Base-by-base conservation (phyloP, 345 rosid genomes). In the Melaleuca alternifolia region DNA sequence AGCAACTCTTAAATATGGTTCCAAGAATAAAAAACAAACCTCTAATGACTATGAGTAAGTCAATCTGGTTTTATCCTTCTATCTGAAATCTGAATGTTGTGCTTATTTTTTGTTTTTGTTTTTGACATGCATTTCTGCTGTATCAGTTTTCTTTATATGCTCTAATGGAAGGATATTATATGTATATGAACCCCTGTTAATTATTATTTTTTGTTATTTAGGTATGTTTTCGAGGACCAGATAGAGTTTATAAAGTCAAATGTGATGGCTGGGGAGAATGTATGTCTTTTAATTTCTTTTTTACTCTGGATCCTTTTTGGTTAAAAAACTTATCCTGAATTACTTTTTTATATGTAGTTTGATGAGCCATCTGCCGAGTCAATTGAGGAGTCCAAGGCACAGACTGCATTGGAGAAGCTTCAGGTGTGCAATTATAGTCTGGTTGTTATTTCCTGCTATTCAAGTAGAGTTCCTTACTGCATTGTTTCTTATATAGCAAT, bases 151-250 rank as follows among this genome's bases (percentile, higher is more conserved):
- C 5, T 18, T 50, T 83, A 7, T 26, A 14, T 48, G 11, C 54
- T 51, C 84, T 50, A 21, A 50, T 83, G 84, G 57, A 83, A n/a
- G 37, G 21, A 23, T 26, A 83, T 51, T 28, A 11, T 50, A 20
- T 46, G 54, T 24, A 16, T 59, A 16, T 50, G 65, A n/a, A 10
- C 37, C 52, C 76, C 62, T 51, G 21, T 87, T 46, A 37, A 23
- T 30, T 75, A 14, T 65, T 44, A 52, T 52, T 51, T 51, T 56
- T 13, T 86, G 11, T 44, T 85, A n/a, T 84, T 81, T 84, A 96
- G 99, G 90, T 96, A 88, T 90, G 98, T 96, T 88, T 97, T 97
- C 86, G 99, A 96, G 92, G 98, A 97, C 91, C 98, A 97, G 92
- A 97, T 97, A 88, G 96, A 93, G 46, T 97, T 97, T 88, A 92